Evolutionary conservation across 2,329 filamentous ascomycete genomes (phyloP).

Genomic region (Immersiporthe knoxdaviesiana): DNA sequence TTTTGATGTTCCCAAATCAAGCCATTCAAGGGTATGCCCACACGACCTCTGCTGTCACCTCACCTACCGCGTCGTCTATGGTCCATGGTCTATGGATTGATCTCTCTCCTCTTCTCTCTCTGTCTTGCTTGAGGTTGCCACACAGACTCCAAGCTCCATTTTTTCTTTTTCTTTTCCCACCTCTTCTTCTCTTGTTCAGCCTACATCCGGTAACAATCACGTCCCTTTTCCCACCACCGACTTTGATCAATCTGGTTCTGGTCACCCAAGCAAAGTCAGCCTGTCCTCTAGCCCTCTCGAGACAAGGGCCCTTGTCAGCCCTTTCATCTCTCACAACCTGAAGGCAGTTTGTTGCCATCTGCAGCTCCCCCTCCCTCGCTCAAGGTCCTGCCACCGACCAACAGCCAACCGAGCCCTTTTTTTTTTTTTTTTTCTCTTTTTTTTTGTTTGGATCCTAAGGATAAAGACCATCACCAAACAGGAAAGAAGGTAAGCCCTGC

Average conservation of each 20-base stretch:
- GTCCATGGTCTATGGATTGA: background rate
- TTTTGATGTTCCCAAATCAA: constrained; percentile 7
- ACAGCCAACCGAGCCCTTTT: background rate
- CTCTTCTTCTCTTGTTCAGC: background rate
- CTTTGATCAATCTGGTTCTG: background rate
- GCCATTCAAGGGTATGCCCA: background rate
- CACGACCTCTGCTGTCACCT: too few relatives aligned
- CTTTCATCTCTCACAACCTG: background rate
- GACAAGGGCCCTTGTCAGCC: background rate
- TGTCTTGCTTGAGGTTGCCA: background rate
- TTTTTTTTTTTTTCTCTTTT: too few relatives aligned
- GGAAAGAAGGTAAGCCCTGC: constrained; percentile 24
- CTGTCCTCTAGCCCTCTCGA: background rate
- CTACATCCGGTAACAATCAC: background rate
- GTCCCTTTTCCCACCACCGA: background rate
- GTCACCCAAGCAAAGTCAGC: background rate
- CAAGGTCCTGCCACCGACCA: background rate
- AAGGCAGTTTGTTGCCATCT: background rate
- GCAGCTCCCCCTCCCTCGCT: background rate
- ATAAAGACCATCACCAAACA: constrained; percentile 22
- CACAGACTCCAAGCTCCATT: background rate
- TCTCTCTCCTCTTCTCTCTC: too few relatives aligned
- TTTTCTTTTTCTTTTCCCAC: too few relatives aligned
- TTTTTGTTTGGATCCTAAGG: too few relatives aligned
- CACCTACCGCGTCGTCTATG: too few relatives aligned